Evolutionary conservation across 2,329 filamentous ascomycete genomes (phyloP), one percentile per base, ranked within the genome.

Genomic region (Pseudogymnoascus sp.): DNA sequence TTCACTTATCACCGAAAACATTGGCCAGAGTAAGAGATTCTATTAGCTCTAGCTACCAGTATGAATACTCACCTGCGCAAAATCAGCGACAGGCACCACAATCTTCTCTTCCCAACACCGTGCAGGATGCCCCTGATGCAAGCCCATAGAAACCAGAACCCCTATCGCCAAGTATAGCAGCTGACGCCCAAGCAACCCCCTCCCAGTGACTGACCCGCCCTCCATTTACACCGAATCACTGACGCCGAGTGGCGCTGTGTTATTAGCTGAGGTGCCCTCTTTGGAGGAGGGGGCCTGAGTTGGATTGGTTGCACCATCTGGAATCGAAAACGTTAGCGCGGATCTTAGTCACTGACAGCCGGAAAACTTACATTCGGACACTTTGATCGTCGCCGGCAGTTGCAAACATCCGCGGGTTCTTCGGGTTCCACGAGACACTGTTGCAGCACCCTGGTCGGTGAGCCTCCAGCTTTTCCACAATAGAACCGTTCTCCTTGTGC

Each of bases 301-400:
- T 16, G 51, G 51, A 6, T 19, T 34, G 10, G 28, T 34, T 57
- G 51, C 51, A 57, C 51, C 51, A 57, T 57, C 51, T 57, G 19
- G 25, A n/a, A 34, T n/a, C 6, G 11, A 57, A 10, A 57, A 19
- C 10, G 28, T 57, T 54, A 54, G 14, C 23, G 14, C 1, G 48
- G 48, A 16, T 4, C 14, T 31, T 28, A 25, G 23, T 16, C 8
- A 31, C 23, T 54, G 48, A 10, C 23, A n/a, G 23, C 8, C 13
- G 1, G 14, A 25, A 25, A 65, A 79, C 90, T 80, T 80, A 97
- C 89, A 99, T 92, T 77, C 89, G 88, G 68, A 98, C 88, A 73
- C 84, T 87, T 63, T 83, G 82, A 72, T 98, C 95, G 74, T 99
- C 95, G 16, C 93, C 93, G 65, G 90, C 93, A 11, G 92, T 93